phyloP scores from a whole-genome alignment of 2,329 filamentous ascomycete genomes.

The Chaetothyriales sp. region DNA sequence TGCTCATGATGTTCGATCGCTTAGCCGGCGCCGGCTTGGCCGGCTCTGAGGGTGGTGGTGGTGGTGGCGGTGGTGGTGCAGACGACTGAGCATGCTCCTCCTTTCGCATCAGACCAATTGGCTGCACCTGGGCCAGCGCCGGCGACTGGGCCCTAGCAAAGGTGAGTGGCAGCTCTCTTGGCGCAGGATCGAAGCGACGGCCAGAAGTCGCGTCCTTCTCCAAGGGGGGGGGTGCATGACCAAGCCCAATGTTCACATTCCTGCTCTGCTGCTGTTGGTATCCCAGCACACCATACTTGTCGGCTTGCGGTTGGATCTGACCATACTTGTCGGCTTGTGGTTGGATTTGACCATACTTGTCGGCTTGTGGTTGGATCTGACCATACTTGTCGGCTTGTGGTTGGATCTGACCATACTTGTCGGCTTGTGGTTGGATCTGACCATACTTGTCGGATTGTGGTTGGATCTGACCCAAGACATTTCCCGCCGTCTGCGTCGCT shows the following conservation, averaged over 20 bases:
- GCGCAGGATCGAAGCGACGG: constrained; percentile 8
- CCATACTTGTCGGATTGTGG: constrained; percentile 5
- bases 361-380: constrained; percentile 3
- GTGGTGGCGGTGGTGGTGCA: constrained; percentile 8
- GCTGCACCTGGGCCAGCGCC: constrained; percentile 3
- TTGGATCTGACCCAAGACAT: constrained; percentile 3
- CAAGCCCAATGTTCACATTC: constrained; percentile 5
- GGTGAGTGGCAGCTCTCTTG: constrained; percentile 3
- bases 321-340: no score
- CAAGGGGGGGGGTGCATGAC: constrained; percentile 2
- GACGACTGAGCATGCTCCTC: neutral
- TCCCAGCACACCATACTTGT: constrained; percentile 7
- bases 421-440: no score
- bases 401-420: constrained; percentile 6
- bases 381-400: constrained; percentile 5
- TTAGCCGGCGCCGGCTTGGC: constrained; percentile 29
- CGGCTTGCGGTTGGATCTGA: constrained; percentile 2
- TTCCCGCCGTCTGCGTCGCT: constrained; percentile 5
- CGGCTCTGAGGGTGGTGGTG: constrained; percentile 9
- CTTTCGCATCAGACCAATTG: constrained; percentile 7
- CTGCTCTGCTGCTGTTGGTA: constrained; percentile 11
- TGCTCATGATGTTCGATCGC: constrained; percentile 36
- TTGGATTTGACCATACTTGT: constrained; percentile 3
- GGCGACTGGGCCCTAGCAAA: constrained; percentile 4
- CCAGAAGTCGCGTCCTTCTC: constrained; percentile 9